Conservation (phyloP, 164 flowering plant genomes). For the Magnolia changhungtana region DNA sequence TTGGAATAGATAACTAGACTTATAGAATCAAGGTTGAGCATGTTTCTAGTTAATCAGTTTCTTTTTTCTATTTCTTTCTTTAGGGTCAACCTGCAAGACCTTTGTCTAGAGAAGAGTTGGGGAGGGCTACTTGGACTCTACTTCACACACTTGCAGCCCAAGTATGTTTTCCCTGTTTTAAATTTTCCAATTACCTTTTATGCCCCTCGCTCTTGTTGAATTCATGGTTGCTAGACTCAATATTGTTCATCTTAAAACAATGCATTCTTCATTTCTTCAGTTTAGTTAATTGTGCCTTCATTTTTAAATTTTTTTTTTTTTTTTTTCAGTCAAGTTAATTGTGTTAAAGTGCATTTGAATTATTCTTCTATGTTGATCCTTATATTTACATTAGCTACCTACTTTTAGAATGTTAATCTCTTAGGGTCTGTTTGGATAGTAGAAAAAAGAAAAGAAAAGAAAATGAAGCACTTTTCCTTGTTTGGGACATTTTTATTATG, state of each 20-base stretch:
- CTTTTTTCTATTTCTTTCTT: slow-evolving; percentile 3
- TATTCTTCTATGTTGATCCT: background rate
- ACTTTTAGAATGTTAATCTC: no score
- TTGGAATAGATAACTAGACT: background rate
- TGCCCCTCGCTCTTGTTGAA: background rate
- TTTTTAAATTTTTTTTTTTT: no score
- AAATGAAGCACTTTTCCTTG: no score
- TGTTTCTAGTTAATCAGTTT: background rate
- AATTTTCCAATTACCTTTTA: background rate
- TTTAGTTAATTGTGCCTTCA: background rate
- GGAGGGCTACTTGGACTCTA: slow-evolving; percentile 96
- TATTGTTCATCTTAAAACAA: no score
- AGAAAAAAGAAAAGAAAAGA: no score
- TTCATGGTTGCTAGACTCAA: no score
- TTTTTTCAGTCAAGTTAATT: background rate
- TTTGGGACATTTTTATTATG: no score
- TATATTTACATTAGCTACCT: no score
- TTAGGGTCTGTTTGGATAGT: no score
- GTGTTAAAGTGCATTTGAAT: background rate
- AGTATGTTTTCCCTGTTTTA: slow-evolving; percentile 32
- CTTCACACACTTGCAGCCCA: slow-evolving; percentile 96
- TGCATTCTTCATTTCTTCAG: background rate
- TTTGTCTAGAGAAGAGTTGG: slow-evolving; percentile 84
- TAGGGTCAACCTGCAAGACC: slow-evolving; percentile 55
- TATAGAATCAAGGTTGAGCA: background rate